phyloP scores from a whole-genome alignment of 2,329 filamentous ascomycete species.

The Phialophora expanda region DNA sequence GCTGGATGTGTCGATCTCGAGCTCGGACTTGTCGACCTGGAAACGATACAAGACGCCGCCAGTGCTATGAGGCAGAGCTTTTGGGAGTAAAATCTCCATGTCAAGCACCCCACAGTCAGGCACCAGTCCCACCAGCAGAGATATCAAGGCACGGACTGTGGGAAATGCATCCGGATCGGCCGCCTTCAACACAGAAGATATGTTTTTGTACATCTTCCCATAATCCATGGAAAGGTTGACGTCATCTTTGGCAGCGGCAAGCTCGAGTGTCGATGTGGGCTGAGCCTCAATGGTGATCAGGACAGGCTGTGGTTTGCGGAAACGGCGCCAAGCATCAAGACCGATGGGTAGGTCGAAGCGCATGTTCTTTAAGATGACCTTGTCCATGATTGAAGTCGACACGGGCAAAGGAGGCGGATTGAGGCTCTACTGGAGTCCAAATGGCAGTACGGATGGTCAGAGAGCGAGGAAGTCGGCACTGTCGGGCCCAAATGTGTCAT shows the following conservation, averaged over 20 bases:
- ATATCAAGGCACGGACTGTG: slow-evolving; percentile 33
- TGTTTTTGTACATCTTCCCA: slow-evolving; percentile 53
- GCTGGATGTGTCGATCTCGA: slow-evolving; percentile 22
- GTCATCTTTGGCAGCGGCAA: slow-evolving; percentile 51
- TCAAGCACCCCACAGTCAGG: slow-evolving; percentile 29
- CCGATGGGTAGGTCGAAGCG: slow-evolving; percentile 51
- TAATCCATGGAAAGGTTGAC: slow-evolving; percentile 55
- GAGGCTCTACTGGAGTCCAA: not conserved
- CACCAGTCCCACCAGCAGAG: slow-evolving; percentile 24
- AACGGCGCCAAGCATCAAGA: slow-evolving; percentile 55
- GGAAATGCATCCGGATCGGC: slow-evolving; percentile 26
- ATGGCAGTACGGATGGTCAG: not conserved
- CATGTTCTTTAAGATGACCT: slow-evolving; percentile 48
- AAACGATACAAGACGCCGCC: slow-evolving; percentile 49
- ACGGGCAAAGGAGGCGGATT: not conserved
- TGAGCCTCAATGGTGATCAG: slow-evolving; percentile 51
- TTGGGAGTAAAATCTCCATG: slow-evolving; percentile 46
- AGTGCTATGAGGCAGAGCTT: slow-evolving; percentile 52
- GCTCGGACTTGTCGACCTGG: slow-evolving; percentile 38
- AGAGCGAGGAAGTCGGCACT: not conserved
- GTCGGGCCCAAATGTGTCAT: not conserved
- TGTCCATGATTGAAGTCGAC: slow-evolving; percentile 31
- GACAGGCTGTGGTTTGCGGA: slow-evolving; percentile 53
- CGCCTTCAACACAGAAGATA: slow-evolving; percentile 40
- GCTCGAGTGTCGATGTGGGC: slow-evolving; percentile 48